Base-by-base conservation (phyloP, 2,329 filamentous ascomycete species). In the Pestalotiopsis fici region DNA sequence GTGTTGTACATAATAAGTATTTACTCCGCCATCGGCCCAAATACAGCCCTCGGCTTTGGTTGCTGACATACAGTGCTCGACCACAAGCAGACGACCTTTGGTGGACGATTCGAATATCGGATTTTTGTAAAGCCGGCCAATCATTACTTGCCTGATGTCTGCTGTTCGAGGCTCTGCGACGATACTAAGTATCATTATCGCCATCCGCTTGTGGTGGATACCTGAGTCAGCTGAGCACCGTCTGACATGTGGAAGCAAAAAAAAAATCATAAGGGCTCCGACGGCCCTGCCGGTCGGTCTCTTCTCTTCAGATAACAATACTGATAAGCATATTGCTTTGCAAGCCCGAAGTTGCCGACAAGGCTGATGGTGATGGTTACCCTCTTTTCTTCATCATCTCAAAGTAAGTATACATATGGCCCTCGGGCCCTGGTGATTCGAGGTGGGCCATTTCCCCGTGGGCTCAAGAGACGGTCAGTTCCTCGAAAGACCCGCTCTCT, bases 361-460 rank as follows among this genome's bases (percentile, higher is more conserved):
- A 35, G 43, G n/a, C 6, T 21, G 43, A 50, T n/a, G 18, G 21
- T 4, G 18, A 21, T 50, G n/a, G n/a, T n/a, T n/a, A 50, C n/a
- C 39, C 3, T 47, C 18, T 5, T 50, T 21, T 50, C 43, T 50
- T 3, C 7, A 15, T 18, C 18, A 50, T 11, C 18, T 9, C 18
- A 21, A 50, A 18, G 21, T 18, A 50, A 23, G 11, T 9, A 50
- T 9, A 50, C 18, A 50, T n/a, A 43, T 18, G 39, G 39, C 43
- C 43, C 43, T 50, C 43, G 43, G 57, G 27, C 25, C 28, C 57
- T 60, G n/a, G 28, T 28, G 9, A 1, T 35, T 37, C 57, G n/a
- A 31, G 28, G 57, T 60, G 57, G 57, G 57, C 27, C 57, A 50
- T 37, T 39, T 60, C 57, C 57, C 57, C 57, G 57, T 60, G 57